Evolutionary conservation across 202 grass and related monocot species (phyloP).

Genomic region (Carex arenaria): DNA sequence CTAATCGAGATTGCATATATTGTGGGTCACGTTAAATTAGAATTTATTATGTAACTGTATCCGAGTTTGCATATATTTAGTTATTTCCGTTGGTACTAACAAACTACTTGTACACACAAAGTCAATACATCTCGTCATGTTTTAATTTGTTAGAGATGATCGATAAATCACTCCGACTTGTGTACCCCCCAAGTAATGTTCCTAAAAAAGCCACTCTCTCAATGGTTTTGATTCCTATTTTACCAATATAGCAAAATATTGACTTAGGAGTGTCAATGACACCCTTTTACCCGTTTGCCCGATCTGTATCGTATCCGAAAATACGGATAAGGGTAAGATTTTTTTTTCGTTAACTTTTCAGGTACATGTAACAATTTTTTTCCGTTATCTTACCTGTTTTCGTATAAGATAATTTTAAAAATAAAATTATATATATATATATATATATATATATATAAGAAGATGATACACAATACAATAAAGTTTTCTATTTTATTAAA

Average conservation of each 20-base stretch:
- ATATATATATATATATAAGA: too few relatives aligned
- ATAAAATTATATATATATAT: too few relatives aligned
- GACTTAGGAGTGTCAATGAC: too few relatives aligned
- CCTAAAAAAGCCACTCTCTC: neutral
- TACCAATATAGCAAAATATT: neutral
- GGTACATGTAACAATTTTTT: too few relatives aligned
- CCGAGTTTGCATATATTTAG: neutral
- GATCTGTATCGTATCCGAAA: too few relatives aligned
- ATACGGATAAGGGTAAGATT: too few relatives aligned
- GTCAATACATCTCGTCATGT: constrained; percentile 3
- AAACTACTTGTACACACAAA: constrained; percentile 16
- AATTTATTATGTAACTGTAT: constrained; percentile 14
- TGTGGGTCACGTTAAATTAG: constrained; percentile 11
- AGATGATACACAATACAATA: too few relatives aligned
- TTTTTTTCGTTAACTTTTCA: too few relatives aligned
- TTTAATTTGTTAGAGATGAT: neutral
- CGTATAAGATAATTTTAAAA: too few relatives aligned
- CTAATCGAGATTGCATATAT: neutral
- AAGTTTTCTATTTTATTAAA: too few relatives aligned
- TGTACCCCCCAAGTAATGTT: neutral
- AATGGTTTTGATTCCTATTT: neutral
- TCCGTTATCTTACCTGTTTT: too few relatives aligned
- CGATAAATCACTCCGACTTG: neutral
- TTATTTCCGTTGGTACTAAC: constrained; percentile 22
- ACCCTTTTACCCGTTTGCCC: too few relatives aligned